phyloP scores from a whole-genome alignment of 192 early-diverging fungal genomes.

The Backusella westeae region DNA sequence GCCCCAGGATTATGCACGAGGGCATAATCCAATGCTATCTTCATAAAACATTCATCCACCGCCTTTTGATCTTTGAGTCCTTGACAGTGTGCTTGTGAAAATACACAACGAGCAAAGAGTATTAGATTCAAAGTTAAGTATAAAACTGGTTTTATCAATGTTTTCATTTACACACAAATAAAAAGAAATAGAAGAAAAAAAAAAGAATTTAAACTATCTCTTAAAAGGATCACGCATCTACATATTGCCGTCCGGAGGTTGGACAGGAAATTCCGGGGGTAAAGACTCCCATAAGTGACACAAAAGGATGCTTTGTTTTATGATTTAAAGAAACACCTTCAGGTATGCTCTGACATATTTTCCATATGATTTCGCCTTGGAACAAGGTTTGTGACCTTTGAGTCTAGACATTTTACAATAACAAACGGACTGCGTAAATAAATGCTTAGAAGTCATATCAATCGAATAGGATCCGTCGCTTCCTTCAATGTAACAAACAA shows the following conservation, averaged over 20 bases:
- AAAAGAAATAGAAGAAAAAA: not conserved
- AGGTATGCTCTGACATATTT: no score
- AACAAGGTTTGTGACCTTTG: no score
- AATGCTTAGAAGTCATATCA: no score
- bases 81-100: not conserved
- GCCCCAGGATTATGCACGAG: slow-evolving; percentile 12
- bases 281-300: not conserved
- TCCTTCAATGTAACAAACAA: no score
- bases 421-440: no score
- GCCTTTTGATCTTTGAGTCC: not conserved
- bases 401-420: no score
- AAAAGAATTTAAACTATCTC: not conserved
- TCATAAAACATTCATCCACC: slow-evolving; percentile 24
- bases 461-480: no score
- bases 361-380: no score
- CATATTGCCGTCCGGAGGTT: not conserved
- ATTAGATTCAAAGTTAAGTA: not conserved
- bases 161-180: not conserved
- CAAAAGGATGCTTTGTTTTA: not conserved
- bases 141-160: not conserved
- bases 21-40: slow-evolving; percentile 18
- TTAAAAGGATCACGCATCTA: not conserved
- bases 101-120: not conserved
- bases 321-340: no score
- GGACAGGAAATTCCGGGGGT: not conserved